phyloP scores from a whole-genome alignment of 208 protist species.

The Acanthamoeba culbertsoni region DNA sequence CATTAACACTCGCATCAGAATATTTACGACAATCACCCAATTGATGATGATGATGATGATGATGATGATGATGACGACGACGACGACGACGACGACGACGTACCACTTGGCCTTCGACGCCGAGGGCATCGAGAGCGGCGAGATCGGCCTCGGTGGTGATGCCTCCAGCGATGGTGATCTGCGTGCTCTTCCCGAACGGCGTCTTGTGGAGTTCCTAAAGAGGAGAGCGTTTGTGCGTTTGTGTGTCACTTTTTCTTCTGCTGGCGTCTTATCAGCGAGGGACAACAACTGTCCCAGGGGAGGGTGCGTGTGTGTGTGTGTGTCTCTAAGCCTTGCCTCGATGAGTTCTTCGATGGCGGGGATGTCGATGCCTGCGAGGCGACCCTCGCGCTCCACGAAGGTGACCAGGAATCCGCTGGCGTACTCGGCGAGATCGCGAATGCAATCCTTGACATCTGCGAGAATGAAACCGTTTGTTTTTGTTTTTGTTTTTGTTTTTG shows the following conservation, averaged over 20 bases:
- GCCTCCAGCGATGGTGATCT: conserved; percentile 64
- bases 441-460: conserved; percentile 44
- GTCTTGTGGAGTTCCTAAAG: neutral
- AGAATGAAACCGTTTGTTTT: too few species aligned
- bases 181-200: neutral
- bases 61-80: neutral
- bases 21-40: neutral
- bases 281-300: too few species aligned
- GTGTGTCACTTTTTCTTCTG: too few species aligned
- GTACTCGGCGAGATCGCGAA: conserved; percentile 51
- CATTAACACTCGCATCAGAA: neutral
- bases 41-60: neutral
- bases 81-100: neutral
- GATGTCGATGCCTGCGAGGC: conserved; percentile 51
- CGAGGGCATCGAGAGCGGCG: conserved; percentile 61
- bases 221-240: neutral
- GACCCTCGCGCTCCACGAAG: conserved; percentile 62
- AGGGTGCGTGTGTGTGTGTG: too few species aligned
- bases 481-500: too few species aligned
- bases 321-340: too few species aligned
- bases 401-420: conserved; percentile 60
- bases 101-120: conserved; percentile 64
- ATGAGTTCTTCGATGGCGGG: conserved; percentile 40
- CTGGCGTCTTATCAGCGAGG: too few species aligned
- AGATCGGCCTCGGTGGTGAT: conserved; percentile 62